A percentile compares a stretch with the other conserved stretches of the same genome.
Conservation (phyloP, 164 flowering plant species). For the Akebia trifoliata region DNA sequence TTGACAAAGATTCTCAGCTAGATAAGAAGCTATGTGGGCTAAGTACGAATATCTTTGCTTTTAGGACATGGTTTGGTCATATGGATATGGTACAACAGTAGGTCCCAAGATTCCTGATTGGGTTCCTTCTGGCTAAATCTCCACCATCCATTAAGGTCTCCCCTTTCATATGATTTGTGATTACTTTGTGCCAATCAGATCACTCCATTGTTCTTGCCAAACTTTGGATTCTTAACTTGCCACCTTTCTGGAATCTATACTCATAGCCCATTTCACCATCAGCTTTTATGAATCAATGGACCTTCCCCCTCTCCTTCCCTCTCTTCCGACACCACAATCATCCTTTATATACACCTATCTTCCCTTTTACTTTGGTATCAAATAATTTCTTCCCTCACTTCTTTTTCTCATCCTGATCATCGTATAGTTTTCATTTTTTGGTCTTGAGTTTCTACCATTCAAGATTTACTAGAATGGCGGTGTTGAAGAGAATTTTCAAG, state of each 20-base stretch:
- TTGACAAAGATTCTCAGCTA: slow-evolving; percentile 10
- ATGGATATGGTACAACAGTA: neutral
- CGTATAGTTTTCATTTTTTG: no score
- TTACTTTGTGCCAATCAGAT: no score
- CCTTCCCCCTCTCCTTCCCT: slow-evolving; percentile 9
- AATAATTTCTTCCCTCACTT: neutral
- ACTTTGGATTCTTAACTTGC: slow-evolving; percentile 16
- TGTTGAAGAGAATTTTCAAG: slow-evolving; percentile 51
- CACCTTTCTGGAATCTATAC: slow-evolving; percentile 26
- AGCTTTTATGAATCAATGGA: slow-evolving; percentile 17
- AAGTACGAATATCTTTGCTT: slow-evolving; percentile 25
- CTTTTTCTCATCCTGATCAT: neutral
- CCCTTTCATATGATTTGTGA: no score
- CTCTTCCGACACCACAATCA: slow-evolving; percentile 8
- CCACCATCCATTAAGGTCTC: neutral
- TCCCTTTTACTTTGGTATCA: neutral
- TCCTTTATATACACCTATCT: slow-evolving; percentile 13
- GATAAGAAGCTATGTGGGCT: slow-evolving; percentile 11
- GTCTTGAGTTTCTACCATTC: neutral
- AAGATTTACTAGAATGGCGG: slow-evolving; percentile 32
- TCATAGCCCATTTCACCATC: slow-evolving; percentile 22
- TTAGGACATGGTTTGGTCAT: neutral
- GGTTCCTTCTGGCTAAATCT: no score
- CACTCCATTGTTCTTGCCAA: no score
- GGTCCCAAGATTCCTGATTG: slow-evolving; percentile 2